Evolutionary conservation across 2,329 filamentous ascomycete species (phyloP), one percentile per base, ranked within the genome.

Genomic region (Tympanopsis confertula): DNA sequence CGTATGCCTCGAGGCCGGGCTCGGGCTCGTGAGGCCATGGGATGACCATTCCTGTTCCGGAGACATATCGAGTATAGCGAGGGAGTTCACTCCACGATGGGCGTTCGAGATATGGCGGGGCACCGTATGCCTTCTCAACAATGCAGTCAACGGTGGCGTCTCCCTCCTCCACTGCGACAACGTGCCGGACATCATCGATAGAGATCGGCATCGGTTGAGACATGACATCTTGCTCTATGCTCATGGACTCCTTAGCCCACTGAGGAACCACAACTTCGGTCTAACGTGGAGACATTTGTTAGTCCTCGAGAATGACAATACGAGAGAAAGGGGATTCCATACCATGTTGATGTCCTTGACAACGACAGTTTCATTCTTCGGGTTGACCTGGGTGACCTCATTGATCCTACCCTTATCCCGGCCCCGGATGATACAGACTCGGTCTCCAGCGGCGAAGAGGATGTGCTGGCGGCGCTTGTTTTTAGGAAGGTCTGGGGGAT

Each of bases 321-420:
- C 24, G 15, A n/a, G 10, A 37, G 30, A 15, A 13, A 12, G 17
- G 29, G 5, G 3, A 5, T 18, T 38, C 53, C 71, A 50, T 65
- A 87, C 84, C 66, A 71, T 65, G 51, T 82, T 78, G 42, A 78
- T 48, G 18, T 69, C 73, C 43, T 75, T 66, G 32, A 88, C 60
- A n/a, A 60, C 66, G 35, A 86, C 63, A 43, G 70, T 69, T 42
- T 75, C 78, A 35, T 59, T 63, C 10, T 68, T 57, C 4, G 52
- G 43, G 45, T 75, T 61, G 35, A 93, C 63, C 1, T 63, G 56
- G 42, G 55, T 57, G 33, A 96, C 74, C n/a, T 64, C 63, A 37
- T 85, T 84, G 58, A 98, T 91, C 63, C 81, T 85, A 50, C 87
- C 87, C 63, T 79, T 82, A 51, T 91, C 83, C 24, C 70, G 71